These are phyloP conservation scores for Eruca vesicaria DNA, from an alignment of 441 rosid genomes.

Conservation along the genomic window DNA sequence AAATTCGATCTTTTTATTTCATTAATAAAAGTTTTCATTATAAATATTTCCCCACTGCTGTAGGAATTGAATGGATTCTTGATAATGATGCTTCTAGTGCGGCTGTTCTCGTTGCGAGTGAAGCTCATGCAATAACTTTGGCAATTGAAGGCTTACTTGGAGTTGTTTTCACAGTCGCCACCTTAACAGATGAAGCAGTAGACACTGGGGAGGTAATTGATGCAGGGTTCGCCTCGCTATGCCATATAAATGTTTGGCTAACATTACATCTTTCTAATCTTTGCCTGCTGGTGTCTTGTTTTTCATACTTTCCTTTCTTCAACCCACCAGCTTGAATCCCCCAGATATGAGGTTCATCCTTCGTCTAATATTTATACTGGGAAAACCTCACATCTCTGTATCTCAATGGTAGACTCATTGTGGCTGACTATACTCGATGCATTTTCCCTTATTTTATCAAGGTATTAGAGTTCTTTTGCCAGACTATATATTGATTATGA, in stretches of 20 bases:
- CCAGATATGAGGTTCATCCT: slow-evolving; percentile 74
- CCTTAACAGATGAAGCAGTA: slow-evolving; percentile 98
- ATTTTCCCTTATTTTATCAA: slow-evolving; percentile 85
- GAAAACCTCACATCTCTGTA: slow-evolving; percentile 76
- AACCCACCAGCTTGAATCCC: slow-evolving; percentile 84
- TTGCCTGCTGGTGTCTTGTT: slow-evolving; percentile 20
- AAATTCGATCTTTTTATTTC: not conserved
- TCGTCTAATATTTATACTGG: slow-evolving; percentile 52
- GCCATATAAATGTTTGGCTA: slow-evolving; percentile 10
- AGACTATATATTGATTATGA: slow-evolving; percentile 17
- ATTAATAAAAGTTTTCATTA: not conserved
- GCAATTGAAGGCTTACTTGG: slow-evolving; percentile 99
- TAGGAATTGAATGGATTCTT: slow-evolving; percentile 99
- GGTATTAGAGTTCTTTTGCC: slow-evolving; percentile 47
- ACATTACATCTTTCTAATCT: slow-evolving; percentile 13
- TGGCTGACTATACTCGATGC: slow-evolving; percentile 99
- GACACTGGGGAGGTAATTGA: slow-evolving; percentile 86
- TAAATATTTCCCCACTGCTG: slow-evolving; percentile 10
- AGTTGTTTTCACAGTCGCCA: slow-evolving; percentile 95
- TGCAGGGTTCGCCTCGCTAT: slow-evolving; percentile 16
- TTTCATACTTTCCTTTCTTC: slow-evolving; percentile 31
- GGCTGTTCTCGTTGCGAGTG: slow-evolving; percentile 98
- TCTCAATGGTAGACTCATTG: slow-evolving; percentile 93
- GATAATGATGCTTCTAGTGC: slow-evolving; percentile 99
- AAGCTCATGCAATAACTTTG: slow-evolving; percentile 97